Conservation (phyloP, 1,139 yeast genomes). For the Taphrina flavorubra region DNA sequence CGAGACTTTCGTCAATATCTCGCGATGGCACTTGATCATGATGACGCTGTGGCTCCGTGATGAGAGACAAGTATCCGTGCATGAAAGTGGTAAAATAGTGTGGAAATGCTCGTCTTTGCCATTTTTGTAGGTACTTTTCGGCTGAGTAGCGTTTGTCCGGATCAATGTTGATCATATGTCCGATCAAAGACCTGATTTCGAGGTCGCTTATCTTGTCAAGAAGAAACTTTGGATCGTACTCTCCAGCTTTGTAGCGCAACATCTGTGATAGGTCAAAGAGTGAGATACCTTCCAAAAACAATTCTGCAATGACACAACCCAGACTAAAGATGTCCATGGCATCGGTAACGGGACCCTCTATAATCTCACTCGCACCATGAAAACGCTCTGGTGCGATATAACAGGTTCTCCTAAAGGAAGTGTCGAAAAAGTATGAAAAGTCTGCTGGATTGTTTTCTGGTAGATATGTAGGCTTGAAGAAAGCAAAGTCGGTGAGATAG, state of each 20-base stretch:
- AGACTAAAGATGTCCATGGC: conserved; percentile 71
- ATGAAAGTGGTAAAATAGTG: conserved; percentile 70
- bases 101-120: conserved; percentile 65
- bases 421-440: conserved; percentile 88
- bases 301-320: conserved; percentile 82
- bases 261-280: conserved; percentile 84
- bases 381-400: conserved; percentile 96
- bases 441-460: conserved; percentile 97
- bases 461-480: conserved; percentile 78
- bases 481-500: conserved; percentile 79
- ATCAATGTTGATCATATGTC: conserved; percentile 66
- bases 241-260: conserved; percentile 77
- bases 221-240: conserved; percentile 54
- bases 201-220: conserved; percentile 62
- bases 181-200: conserved; percentile 59
- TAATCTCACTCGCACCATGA: conserved; percentile 51
- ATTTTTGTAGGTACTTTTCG: conserved; percentile 59
- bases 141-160: conserved; percentile 68
- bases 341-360: conserved; percentile 57
- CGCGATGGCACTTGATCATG: conserved; percentile 50
- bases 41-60: conserved; percentile 52
- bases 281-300: conserved; percentile 84
- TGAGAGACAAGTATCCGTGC: conserved; percentile 66
- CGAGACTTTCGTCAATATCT: conserved; percentile 65
- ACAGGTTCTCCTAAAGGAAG: conserved; percentile 83